These are phyloP conservation scores for Boletus smithii DNA, from an alignment of 1,284 basidiomycete genomes.

Conservation along the genomic window DNA sequence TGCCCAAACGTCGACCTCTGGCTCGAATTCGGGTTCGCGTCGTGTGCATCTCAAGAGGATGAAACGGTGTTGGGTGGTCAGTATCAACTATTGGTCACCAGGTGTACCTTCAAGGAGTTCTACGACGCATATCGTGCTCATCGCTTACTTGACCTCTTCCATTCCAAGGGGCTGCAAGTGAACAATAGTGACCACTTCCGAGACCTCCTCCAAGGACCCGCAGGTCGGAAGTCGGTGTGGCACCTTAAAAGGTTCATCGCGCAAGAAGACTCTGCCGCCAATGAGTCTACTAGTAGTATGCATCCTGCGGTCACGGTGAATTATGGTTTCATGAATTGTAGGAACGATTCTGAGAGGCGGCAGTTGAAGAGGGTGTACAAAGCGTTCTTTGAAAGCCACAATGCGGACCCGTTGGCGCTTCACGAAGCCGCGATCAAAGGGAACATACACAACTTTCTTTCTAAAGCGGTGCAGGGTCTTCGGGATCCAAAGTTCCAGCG, in stretches of 20 bases:
- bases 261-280: not conserved
- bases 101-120: constrained; percentile 6
- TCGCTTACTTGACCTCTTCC: not conserved
- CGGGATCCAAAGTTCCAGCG: not conserved
- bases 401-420: constrained; percentile 4
- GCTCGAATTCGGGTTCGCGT: constrained; percentile 2
- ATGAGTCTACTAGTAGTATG: not conserved
- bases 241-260: not conserved
- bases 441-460: not conserved
- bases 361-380: constrained; percentile 1
- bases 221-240: constrained; percentile 1
- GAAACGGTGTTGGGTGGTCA: not conserved
- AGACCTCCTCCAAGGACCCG: not conserved
- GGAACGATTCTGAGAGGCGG: not conserved
- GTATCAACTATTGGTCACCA: not conserved
- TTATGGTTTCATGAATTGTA: constrained; percentile 4
- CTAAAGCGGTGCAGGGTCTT: not conserved
- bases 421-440: constrained; percentile 4
- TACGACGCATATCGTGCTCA: not conserved
- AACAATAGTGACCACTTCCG: not conserved
- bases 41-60: not conserved
- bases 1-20: not conserved
- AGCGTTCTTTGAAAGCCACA: not conserved
- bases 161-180: not conserved
- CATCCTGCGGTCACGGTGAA: not conserved